Base-by-base conservation (phyloP, 2,329 filamentous ascomycete species). In the Tolypocladium sp. region DNA sequence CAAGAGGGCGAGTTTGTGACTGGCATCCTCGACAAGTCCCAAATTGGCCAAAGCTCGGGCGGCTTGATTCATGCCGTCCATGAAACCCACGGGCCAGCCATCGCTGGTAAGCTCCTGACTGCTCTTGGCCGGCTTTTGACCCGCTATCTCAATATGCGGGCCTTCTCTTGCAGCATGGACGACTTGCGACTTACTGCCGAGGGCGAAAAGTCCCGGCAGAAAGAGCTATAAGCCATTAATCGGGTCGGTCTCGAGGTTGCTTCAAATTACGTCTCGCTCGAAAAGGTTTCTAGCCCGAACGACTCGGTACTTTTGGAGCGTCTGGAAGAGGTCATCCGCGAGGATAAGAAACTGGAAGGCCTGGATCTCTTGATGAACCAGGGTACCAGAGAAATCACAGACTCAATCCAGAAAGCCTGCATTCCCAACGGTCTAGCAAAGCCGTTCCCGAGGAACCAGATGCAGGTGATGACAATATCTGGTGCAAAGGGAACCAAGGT, bases 381-480 rank as follows among this genome's bases (percentile, higher is more conserved):
- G 33, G 81, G 81, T 55, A 88, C 86, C 56, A 79, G 80, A 15
- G 74, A 82, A 4, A 82, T 99, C 33, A 97, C 93, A 4, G 87
- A 89, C 20, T 82, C 80, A 1, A 87, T 97, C 52, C 95, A 92
- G 12, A 80, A 80, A 54, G 83, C 84, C 2, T 96, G 91, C 73
- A 81, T 99, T 64, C 94, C 94, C 0, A 76, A 78, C 25, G 91
- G 90, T 49, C 83, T 99, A 37, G 86, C 90, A 68, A 99, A 97
- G 75, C 85, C 89, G 10, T 99, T 99, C 74, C 94, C 94, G 1
- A 89, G 88, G 70, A 99, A 99, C 70, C 93, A 97, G 75, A 99
- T 99, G 93, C 94, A 99, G 79, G 86, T 90, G 64, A 99, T 99
- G 94, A 99, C 94, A 25, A 89, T 88, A 20, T 97, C 94, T 59